Percentiles rank a stretch among this genome's conserved stretches.
phyloP scores from a whole-genome alignment of 2,329 filamentous ascomycete species.

The Botryotinia globosa region DNA sequence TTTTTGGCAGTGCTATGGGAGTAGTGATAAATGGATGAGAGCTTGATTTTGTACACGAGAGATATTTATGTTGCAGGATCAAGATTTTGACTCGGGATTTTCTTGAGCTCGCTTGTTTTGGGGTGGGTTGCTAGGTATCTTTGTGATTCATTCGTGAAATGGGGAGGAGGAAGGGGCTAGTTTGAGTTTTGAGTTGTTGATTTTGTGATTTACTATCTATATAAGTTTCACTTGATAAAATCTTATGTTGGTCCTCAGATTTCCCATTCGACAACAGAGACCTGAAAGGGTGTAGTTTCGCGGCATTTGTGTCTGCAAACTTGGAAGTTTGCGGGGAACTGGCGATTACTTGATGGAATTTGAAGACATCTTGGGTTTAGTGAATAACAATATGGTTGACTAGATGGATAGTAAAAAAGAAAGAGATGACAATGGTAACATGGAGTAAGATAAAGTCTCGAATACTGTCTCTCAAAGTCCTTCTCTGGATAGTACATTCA shows the following conservation, averaged over 20 bases:
- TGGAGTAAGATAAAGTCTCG: too few relatives aligned
- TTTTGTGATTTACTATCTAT: not conserved
- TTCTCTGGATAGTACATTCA: too few relatives aligned
- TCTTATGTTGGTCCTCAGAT: too few relatives aligned
- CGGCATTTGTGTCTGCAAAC: not conserved
- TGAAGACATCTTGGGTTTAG: not conserved
- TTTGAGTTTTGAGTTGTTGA: not conserved
- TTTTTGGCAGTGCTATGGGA: not conserved
- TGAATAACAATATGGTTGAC: accelerated
- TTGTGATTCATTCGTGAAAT: not conserved
- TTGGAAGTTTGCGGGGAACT: not conserved
- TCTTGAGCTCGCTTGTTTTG: not conserved
- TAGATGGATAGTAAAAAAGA: not conserved
- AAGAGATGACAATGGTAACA: not conserved
- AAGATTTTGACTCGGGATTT: not conserved
- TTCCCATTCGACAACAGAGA: too few relatives aligned
- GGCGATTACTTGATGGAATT: not conserved
- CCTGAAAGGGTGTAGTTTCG: not conserved
- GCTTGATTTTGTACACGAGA: not conserved
- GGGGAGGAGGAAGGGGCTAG: not conserved
- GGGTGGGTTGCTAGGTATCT: too few relatives aligned
- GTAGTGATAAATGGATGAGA: not conserved
- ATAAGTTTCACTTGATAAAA: not conserved
- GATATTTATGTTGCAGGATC: not conserved
- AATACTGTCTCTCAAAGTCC: not conserved